These are phyloP conservation scores for Annulohypoxylon truncatum DNA, from an alignment of 2,329 filamentous ascomycete genomes.

Conservation along the genomic window DNA sequence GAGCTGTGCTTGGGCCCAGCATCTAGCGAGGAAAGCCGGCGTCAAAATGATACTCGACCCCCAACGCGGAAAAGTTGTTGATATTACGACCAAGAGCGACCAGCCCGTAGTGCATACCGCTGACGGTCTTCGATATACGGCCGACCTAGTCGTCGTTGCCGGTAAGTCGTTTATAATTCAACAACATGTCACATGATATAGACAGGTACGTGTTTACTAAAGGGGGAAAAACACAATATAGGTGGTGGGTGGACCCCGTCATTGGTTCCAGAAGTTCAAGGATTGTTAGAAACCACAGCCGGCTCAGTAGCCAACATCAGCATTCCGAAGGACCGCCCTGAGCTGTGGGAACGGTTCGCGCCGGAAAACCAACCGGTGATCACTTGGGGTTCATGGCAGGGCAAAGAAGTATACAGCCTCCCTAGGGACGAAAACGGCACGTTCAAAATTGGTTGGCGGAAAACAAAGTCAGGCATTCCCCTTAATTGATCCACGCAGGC, in stretches of 20 bases:
- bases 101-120: slow-evolving; percentile 36
- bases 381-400: slow-evolving; percentile 54
- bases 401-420: slow-evolving; percentile 61
- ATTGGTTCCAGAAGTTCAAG: slow-evolving; percentile 55
- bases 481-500: background rate
- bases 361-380: slow-evolving; percentile 60
- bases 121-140: slow-evolving; percentile 35
- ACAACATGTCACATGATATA: background rate
- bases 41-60: slow-evolving; percentile 56
- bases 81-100: slow-evolving; percentile 22
- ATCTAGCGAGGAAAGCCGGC: slow-evolving; percentile 55
- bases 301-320: slow-evolving; percentile 59
- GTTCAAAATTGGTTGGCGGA: slow-evolving; percentile 64
- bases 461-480: slow-evolving; percentile 59
- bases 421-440: slow-evolving; percentile 56
- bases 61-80: slow-evolving; percentile 39
- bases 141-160: slow-evolving; percentile 52
- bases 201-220: background rate
- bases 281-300: slow-evolving; percentile 60
- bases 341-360: slow-evolving; percentile 55
- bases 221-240: background rate
- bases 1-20: slow-evolving; percentile 45
- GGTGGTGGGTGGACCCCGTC: slow-evolving; percentile 59
- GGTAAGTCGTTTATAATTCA: slow-evolving; percentile 10
- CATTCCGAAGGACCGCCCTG: slow-evolving; percentile 51